Base-by-base conservation (phyloP, 1,284 basidiomycete species). In the Wolfiporia cocos region DNA sequence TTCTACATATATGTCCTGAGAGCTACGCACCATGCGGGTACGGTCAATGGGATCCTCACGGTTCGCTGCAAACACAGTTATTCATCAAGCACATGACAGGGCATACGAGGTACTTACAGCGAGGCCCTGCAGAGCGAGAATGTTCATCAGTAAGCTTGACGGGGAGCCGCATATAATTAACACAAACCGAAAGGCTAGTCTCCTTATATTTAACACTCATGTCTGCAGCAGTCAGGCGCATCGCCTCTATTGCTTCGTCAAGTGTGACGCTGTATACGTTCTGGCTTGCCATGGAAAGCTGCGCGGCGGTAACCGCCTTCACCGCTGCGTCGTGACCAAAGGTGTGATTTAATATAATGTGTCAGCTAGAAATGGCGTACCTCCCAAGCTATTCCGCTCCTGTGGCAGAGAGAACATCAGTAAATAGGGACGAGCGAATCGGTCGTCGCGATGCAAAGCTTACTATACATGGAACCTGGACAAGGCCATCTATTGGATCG, bases 231-330 rank as follows among this genome's bases (percentile, higher is more conserved):
- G 94, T 97, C 30, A 95, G 66, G 28, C 92, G 74, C 88, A 96
- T 96, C 2, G 94, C 95, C 58, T 92, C 89, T 43, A 98, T 97
- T 0, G 94, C 94, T 62, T 97, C 92, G 58, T 98, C 94, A 19
- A 98, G 70, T 0, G 86, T 88, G 35, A 95, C 90, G 22, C 82
- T 81, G 56, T 93, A 91, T 5, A 89, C 76, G 1, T 91, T 92
- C 54, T 87, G 77, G 48, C 86, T 88, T 1, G 93, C 92, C 75
- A 97, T 84, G 1, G 94, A 92, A 3, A 98, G 73, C 58, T 97
- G 94, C 6, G 92, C 90, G n/a, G 90, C 90, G 3, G 88, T 92
- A 34, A 92, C 76, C 5, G 90, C 89, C 62, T 92, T 92, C 35
- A 92, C 89, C 35, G 89, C 89, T 82, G 48, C 21, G 43, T 35